Base-by-base conservation (phyloP, 2,329 filamentous ascomycete genomes). In the Lasiodiplodia sp. region DNA sequence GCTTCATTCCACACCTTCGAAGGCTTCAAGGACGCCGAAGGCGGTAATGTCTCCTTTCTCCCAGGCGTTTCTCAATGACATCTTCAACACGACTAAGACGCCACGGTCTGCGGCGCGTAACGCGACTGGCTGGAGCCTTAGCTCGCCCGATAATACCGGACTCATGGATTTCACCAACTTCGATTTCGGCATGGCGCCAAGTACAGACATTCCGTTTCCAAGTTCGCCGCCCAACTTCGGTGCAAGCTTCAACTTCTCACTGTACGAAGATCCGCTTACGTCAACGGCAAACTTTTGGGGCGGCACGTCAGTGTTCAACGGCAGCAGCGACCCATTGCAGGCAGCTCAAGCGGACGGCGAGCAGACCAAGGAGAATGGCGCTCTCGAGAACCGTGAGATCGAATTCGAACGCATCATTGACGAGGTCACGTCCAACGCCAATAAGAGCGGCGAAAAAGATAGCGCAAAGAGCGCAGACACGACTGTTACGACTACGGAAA, bases 31-130 rank as follows among this genome's bases (percentile, higher is more conserved):
- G 72, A 68, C 51, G 16, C 60, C 68, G 63, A 58, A 68, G 74
- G 74, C 58, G 77, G 80, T 28, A 76, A 55, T 81, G 67, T 88
- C 88, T 6, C 89, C 89, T 0, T 86, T 91, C 73, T 88, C 88
- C 2, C 84, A 86, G 47, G 87, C 89, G 25, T 84, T 93, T 44
- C 84, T 92, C 40, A 87, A 86, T 71, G 86, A 91, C 72, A 82
- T 92, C 70, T 82, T 92, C 23, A 87, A 90, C 70, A 69, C 68
- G 4, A 53, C 67, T 12, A 69, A 60, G 14, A 64, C 52, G 49
- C 65, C 63, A 7, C 58, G 52, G 16, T 67, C 53, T 18, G 28
- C 62, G 8, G 28, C 37, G 34, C 53, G 51, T 16, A 49, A 40
- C 37, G 47, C 2, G 6, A 16, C 11, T 16, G 11, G 37, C 34